Evolutionary conservation across 352 stramenopile species (phyloP).

Genomic region (Thraustotheca clavata): DNA sequence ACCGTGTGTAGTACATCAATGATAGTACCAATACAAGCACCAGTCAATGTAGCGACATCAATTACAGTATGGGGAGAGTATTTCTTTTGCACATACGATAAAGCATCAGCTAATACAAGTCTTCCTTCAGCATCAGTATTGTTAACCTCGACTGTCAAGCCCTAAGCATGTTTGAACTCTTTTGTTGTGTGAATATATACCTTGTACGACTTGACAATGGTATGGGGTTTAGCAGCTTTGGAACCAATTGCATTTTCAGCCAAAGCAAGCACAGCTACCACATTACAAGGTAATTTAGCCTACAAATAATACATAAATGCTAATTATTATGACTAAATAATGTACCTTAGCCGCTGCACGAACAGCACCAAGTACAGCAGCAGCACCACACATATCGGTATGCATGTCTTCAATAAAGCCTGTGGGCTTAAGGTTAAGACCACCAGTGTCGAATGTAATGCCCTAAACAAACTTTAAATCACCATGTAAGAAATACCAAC

Average conservation of each 20-base stretch:
- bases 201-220: slow-evolving; percentile 85
- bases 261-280: slow-evolving; percentile 64
- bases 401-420: slow-evolving; percentile 89
- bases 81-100: slow-evolving; percentile 83
- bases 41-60: slow-evolving; percentile 91
- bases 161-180: slow-evolving; percentile 23
- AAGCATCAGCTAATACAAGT: slow-evolving; percentile 83
- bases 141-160: slow-evolving; percentile 87
- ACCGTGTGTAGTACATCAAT: not conserved
- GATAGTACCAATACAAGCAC: slow-evolving; percentile 67
- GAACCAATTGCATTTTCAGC: slow-evolving; percentile 81
- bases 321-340: not conserved
- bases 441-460: slow-evolving; percentile 93
- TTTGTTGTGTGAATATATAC: slow-evolving; percentile 12
- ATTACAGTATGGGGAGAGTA: slow-evolving; percentile 89
- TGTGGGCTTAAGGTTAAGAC: slow-evolving; percentile 91
- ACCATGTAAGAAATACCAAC: not conserved
- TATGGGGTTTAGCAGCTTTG: slow-evolving; percentile 80
- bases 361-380: slow-evolving; percentile 74
- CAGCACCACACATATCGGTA: slow-evolving; percentile 87
- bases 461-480: slow-evolving; percentile 25
- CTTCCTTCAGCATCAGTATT: slow-evolving; percentile 91
- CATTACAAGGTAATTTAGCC: slow-evolving; percentile 66
- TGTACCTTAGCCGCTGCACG: slow-evolving; percentile 41
- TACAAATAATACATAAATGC: too few relatives aligned